Conservation (phyloP, 1,284 basidiomycete species). For the Salmacisia buchloeana region DNA sequence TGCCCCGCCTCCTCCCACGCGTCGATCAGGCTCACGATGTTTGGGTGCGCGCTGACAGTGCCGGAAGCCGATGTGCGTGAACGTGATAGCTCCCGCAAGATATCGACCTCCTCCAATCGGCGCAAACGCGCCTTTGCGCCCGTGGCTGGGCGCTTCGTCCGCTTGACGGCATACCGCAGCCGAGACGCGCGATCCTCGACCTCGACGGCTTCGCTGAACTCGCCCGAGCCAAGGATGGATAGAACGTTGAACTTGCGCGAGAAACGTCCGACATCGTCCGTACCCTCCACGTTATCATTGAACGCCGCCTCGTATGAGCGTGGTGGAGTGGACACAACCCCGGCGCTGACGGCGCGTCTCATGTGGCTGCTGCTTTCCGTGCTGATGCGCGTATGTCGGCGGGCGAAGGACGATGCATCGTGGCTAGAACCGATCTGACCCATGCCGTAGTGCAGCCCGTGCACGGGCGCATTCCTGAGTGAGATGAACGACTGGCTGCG, state of each 20-base stretch:
- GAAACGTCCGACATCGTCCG: constrained; percentile 22
- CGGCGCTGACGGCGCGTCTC: constrained; percentile 6
- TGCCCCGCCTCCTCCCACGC: constrained; percentile 93
- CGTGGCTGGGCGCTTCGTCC: constrained; percentile 78
- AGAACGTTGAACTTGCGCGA: constrained; percentile 64
- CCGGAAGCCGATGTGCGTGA: constrained; percentile 18
- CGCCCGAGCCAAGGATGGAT: constrained; percentile 80
- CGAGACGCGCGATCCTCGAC: constrained; percentile 66
- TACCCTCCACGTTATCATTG: background rate
- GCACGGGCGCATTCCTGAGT: constrained; percentile 20
- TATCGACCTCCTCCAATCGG: constrained; percentile 89
- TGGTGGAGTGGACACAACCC: constrained; percentile 4
- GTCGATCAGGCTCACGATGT: constrained; percentile 84
- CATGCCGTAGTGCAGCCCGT: constrained; percentile 16
- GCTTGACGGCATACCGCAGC: constrained; percentile 81
- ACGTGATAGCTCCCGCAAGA: constrained; percentile 71
- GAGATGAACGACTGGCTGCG: constrained; percentile 9
- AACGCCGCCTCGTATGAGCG: background rate
- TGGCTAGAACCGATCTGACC: constrained; percentile 12
- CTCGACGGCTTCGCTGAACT: constrained; percentile 90
- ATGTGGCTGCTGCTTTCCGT: constrained; percentile 6
- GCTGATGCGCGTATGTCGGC: background rate
- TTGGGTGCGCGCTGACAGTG: constrained; percentile 57
- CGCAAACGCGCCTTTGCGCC: constrained; percentile 79
- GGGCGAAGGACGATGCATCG: constrained; percentile 12